Percentiles rank a stretch among this genome's conserved stretches.
Evolutionary conservation across 2,329 filamentous ascomycete species (phyloP).

Genomic region (Colletotrichum sp.): DNA sequence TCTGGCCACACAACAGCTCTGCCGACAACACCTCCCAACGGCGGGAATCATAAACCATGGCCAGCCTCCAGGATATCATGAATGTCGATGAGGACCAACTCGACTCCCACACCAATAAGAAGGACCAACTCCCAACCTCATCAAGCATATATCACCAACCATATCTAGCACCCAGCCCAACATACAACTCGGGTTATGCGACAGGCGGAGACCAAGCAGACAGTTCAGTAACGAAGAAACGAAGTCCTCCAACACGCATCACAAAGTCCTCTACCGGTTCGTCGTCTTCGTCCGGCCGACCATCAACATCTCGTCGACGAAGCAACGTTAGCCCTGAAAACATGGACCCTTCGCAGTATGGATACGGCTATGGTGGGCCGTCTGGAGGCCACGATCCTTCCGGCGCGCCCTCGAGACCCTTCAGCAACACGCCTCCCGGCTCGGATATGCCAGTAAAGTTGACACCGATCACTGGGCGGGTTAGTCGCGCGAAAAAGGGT

Average conservation of each 20-base stretch:
- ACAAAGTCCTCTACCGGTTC: constrained; percentile 31
- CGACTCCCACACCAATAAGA: constrained; percentile 50
- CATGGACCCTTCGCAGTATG: constrained; percentile 46
- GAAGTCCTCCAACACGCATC: constrained; percentile 36
- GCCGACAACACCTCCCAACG: constrained; percentile 37
- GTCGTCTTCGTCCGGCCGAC: constrained; percentile 23
- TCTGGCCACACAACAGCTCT: constrained; percentile 7
- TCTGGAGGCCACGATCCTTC: constrained; percentile 26
- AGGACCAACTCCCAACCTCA: constrained; percentile 40
- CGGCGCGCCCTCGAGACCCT: constrained; percentile 44
- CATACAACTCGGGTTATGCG: constrained; percentile 43
- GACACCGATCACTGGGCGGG: constrained; percentile 61
- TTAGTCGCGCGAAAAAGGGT: constrained; percentile 64
- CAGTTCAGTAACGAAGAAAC: constrained; percentile 37
- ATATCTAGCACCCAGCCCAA: constrained; percentile 32
- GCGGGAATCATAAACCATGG: constrained; percentile 50
- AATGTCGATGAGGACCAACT: constrained; percentile 56
- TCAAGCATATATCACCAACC: constrained; percentile 37
- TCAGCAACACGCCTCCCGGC: constrained; percentile 34
- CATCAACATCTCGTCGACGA: constrained; percentile 33
- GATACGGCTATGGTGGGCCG: constrained; percentile 25
- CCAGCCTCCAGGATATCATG: constrained; percentile 62
- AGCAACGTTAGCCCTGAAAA: constrained; percentile 55
- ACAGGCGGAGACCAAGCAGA: constrained; percentile 37
- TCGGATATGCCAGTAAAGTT: constrained; percentile 51